Conservation (phyloP, 305 asterid genomes). For the Fraxinus greggii region DNA sequence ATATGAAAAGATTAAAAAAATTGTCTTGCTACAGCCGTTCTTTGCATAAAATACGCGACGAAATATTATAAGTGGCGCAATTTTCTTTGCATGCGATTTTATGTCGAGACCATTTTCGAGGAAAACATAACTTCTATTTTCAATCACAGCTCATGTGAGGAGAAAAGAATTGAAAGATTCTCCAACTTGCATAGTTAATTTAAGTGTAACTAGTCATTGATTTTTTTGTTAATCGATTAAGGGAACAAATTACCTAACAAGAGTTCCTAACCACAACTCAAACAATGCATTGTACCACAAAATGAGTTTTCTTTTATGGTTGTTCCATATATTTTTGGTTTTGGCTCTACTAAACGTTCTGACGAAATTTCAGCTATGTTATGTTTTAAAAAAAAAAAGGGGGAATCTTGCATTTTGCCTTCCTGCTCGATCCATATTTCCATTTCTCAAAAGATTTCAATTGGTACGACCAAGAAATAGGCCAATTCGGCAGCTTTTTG, state of each 20-base stretch:
- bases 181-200: neutral
- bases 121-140: neutral
- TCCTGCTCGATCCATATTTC: neutral
- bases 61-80: neutral
- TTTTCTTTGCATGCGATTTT: neutral
- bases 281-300: neutral
- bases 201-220: neutral
- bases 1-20: neutral
- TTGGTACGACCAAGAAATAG: neutral
- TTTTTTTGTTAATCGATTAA: neutral
- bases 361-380: too few relatives aligned
- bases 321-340: neutral
- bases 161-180: constrained; percentile 3
- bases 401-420: neutral
- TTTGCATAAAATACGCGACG: neutral
- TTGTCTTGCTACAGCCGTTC: neutral
- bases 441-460: neutral
- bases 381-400: too few relatives aligned
- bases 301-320: neutral
- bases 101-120: neutral
- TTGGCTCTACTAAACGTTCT: too few relatives aligned
- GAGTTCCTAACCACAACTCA: neutral
- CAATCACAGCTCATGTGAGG: neutral
- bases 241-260: neutral
- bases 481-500: neutral